Percentiles rank a stretch among this genome's conserved stretches.
Conservation (phyloP, 306 rosid genomes). For the Corylus heterophylla region DNA sequence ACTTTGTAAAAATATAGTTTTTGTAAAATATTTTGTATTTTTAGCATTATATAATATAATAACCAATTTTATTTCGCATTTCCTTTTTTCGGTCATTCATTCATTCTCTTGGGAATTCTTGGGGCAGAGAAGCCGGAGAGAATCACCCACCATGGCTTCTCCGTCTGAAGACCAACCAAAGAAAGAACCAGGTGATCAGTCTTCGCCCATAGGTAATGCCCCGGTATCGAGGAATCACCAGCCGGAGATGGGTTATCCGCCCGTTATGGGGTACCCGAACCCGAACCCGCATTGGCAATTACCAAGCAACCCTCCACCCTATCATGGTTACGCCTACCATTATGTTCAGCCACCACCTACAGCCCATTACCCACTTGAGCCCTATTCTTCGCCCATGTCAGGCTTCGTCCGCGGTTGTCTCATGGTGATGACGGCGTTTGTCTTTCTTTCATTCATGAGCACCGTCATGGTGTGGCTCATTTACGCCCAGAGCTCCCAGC, state of each 20-base stretch:
- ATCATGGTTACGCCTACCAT: neutral
- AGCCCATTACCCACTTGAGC: neutral
- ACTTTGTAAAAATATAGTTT: too few relatives aligned
- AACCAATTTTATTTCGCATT: too few relatives aligned
- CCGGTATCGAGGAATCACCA: neutral
- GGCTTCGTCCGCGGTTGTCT: constrained; percentile 39
- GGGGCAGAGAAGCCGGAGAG: neutral
- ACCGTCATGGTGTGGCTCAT: constrained; percentile 23
- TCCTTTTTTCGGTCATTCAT: neutral
- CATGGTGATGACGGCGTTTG: neutral
- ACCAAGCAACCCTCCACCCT: neutral
- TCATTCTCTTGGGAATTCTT: neutral
- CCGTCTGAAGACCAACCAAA: neutral
- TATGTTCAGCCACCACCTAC: constrained; percentile 15
- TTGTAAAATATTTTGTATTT: too few relatives aligned
- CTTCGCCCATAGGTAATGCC: neutral
- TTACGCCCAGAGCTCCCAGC: constrained; percentile 34
- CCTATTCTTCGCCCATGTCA: neutral
- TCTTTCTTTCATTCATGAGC: neutral
- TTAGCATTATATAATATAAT: too few relatives aligned
- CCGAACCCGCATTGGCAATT: neutral
- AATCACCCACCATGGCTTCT: constrained; percentile 28
- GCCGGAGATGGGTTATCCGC: neutral
- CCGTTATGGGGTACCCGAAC: constrained; percentile 9
- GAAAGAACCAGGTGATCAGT: neutral